Base-by-base conservation (phyloP, 805 yeast genomes). In the Candida ponderosae region DNA sequence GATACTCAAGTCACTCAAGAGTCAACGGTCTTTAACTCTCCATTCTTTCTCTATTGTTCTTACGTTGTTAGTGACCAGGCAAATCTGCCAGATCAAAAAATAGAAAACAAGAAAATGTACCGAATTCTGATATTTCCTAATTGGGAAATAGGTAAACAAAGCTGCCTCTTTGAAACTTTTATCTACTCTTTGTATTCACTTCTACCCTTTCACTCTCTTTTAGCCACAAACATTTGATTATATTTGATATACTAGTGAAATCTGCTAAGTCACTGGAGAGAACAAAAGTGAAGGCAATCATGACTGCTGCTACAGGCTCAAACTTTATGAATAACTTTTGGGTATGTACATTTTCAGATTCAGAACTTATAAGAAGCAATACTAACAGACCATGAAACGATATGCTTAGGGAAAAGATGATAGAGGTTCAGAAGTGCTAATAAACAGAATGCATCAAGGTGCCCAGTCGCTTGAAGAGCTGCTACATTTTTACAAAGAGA, bases 361-460 rank as follows among this genome's bases (percentile, higher is more conserved):
- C 4, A 10, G n/a, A 20, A 20, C 36, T 10, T 47, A 51, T 32
- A 57, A 54, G 50, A 57, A 56, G 24, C 58, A 56, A 41, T 11
- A 24, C 7, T 2, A 24, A 8, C 28, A 24, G 13, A 9, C 11
- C 14, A 53, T 55, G 42, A 59, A 63, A 24, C 6, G 13, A 9
- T 6, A 24, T 6, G 6, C n/a, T 41, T 65, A 85, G 75, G 79
- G 81, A 20, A 53, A 61, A 37, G 79, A 79, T 38, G 81, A 76
- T 35, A 60, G 69, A 32, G 87, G 93, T 5, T 74, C 76, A 32
- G 62, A 61, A 13, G 65, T 68, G 10, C 59, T 86, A 16, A 67
- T 74, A 36, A 68, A 64, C 42, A 72, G 79, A 40, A 70, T 81
- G 64, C 70, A 73, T 46, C 68, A 74, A 40, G 75, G 87, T 8